A percentile compares a stretch with the other conserved stretches of the same genome.
Conservation (phyloP, 1,139 yeast genomes). For the Taphrina flavorubra region DNA sequence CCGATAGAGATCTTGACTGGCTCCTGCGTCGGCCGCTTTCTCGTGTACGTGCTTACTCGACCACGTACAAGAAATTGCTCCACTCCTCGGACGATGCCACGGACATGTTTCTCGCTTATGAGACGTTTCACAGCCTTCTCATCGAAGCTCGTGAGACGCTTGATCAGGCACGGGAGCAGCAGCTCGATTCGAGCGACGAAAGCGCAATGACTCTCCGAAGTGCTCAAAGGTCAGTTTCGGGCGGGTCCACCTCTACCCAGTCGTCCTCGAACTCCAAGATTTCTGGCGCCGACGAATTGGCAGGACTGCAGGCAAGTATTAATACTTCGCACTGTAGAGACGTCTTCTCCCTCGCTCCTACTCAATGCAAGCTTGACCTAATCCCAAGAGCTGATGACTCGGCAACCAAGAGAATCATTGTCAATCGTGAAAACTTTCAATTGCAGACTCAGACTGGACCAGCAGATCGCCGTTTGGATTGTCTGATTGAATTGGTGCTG, state of each 20-base stretch:
- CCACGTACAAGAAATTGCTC: constrained; percentile 31
- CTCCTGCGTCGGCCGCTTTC: constrained; percentile 39
- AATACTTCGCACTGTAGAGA: constrained; percentile 19
- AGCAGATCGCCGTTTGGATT: constrained; percentile 13
- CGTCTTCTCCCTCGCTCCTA: constrained; percentile 24
- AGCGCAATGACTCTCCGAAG: constrained; percentile 3
- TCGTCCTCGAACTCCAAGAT: constrained; percentile 39
- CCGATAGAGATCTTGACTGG: constrained; percentile 38
- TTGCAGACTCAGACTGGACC: constrained; percentile 14
- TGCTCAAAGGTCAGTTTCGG: constrained; percentile 37
- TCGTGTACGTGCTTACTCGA: constrained; percentile 31
- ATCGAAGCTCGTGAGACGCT: constrained; percentile 34
- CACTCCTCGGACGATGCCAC: constrained; percentile 40
- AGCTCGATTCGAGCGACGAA: neutral
- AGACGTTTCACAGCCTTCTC: constrained; percentile 31
- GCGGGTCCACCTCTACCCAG: constrained; percentile 39
- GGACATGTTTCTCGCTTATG: constrained; percentile 35
- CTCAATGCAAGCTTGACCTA: constrained; percentile 25
- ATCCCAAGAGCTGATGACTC: constrained; percentile 11
- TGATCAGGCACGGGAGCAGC: constrained; percentile 26
- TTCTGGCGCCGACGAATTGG: constrained; percentile 18
- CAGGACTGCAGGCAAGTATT: constrained; percentile 25
- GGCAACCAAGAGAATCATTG: constrained; percentile 14
- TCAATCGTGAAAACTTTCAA: constrained; percentile 35
- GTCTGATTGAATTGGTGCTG: constrained; percentile 33